These are phyloP conservation scores for Smallanthus sonchifolius DNA, from an alignment of 129 eudicot genomes.

Conservation along the genomic window DNA sequence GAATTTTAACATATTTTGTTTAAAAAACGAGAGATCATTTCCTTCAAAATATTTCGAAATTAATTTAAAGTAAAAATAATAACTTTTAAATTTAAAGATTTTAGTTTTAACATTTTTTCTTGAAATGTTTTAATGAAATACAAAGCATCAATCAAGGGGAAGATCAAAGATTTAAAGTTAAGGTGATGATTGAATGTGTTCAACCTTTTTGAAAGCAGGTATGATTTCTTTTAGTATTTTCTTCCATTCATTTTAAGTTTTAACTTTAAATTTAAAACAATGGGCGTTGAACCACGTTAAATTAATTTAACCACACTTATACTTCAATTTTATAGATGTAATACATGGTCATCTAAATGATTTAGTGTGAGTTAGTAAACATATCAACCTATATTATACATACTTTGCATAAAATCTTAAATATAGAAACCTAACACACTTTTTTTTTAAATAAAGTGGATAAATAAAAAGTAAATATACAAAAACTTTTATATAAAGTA, in stretches of 20 bases:
- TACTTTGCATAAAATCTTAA: no score
- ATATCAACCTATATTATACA: no score
- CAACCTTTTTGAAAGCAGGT: constrained; percentile 14
- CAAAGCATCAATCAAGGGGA: constrained; percentile 30
- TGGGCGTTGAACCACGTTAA: not conserved
- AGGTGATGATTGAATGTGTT: constrained; percentile 29
- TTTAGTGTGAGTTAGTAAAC: no score
- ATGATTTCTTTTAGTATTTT: not conserved
- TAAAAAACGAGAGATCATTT: not conserved
- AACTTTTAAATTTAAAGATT: not conserved
- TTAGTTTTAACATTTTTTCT: not conserved
- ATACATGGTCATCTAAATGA: no score
- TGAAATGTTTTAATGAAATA: not conserved
- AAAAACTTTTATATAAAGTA: no score
- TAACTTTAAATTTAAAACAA: constrained; percentile 19
- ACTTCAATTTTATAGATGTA: no score
- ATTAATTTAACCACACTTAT: not conserved
- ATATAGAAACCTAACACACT: no score
- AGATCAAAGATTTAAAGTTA: constrained; percentile 9
- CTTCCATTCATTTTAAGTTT: constrained; percentile 3
- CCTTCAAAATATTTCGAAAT: not conserved
- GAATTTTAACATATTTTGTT: not conserved
- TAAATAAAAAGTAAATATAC: no score
- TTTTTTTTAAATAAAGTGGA: no score
- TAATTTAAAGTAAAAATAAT: not conserved